Conservation (phyloP, 2,329 filamentous ascomycete species). For the Rhynchosporium graminicola region DNA sequence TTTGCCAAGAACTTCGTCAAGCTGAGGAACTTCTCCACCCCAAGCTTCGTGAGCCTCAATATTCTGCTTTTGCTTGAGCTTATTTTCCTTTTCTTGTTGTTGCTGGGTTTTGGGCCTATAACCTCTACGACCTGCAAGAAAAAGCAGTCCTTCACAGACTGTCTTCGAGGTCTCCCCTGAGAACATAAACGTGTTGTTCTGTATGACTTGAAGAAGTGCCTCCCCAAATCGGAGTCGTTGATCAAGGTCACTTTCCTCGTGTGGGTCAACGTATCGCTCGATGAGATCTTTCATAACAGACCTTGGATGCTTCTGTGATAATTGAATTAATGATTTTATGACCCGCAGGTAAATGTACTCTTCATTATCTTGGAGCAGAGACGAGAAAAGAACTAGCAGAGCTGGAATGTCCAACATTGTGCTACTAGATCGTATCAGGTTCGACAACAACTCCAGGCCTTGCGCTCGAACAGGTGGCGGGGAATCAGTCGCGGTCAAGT, state of each 20-base stretch:
- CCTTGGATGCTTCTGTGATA: constrained; percentile 62
- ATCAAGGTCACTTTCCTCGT: constrained; percentile 61
- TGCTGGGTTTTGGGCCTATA: constrained; percentile 60
- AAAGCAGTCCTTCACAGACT: constrained; percentile 60
- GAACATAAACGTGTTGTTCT: constrained; percentile 59
- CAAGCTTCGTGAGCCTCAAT: constrained; percentile 55
- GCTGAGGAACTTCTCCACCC: constrained; percentile 54
- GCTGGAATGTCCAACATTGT: constrained; percentile 67
- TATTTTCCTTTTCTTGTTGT: constrained; percentile 54
- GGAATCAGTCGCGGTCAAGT: constrained; percentile 61
- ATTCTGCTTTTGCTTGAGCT: constrained; percentile 50
- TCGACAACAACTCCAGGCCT: constrained; percentile 61
- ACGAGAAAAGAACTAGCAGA: constrained; percentile 62
- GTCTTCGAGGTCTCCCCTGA: constrained; percentile 52
- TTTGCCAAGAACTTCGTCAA: constrained; percentile 43
- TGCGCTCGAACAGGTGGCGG: constrained; percentile 68
- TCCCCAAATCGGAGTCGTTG: constrained; percentile 69
- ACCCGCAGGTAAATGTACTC: constrained; percentile 72
- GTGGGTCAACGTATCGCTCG: constrained; percentile 66
- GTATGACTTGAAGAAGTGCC: constrained; percentile 63
- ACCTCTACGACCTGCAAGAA: constrained; percentile 64
- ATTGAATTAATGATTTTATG: constrained; percentile 60
- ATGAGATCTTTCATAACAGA: constrained; percentile 63
- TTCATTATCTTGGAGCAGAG: constrained; percentile 64
- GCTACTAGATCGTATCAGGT: constrained; percentile 56